Evolutionary conservation across 176 grass and related monocot species (phyloP).

Genomic region (Zizania latifolia): DNA sequence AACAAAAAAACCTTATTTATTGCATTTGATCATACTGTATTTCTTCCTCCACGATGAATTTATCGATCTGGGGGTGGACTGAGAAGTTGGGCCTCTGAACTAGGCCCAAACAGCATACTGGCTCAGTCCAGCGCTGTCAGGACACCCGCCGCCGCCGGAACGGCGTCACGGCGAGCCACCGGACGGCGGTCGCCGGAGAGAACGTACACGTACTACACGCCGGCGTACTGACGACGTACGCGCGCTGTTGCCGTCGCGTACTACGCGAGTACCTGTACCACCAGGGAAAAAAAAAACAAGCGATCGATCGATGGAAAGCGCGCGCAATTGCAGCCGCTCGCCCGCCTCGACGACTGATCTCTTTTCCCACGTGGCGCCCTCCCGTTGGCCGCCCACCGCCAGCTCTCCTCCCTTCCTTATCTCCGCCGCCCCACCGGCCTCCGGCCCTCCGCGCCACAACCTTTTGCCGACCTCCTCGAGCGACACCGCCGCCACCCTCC

Average conservation of each 20-base stretch:
- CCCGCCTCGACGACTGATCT: slow-evolving; percentile 37
- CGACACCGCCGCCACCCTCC: neutral
- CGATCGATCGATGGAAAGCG: no score
- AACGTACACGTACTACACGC: neutral
- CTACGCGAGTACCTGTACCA: neutral
- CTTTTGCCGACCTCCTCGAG: neutral
- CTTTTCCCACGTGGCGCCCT: slow-evolving; percentile 23
- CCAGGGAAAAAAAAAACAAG: neutral
- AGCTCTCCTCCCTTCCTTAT: slow-evolving; percentile 40
- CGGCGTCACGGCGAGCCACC: no score
- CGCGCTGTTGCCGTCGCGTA: neutral
- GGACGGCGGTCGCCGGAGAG: neutral
- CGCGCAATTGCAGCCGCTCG: slow-evolving; percentile 15
- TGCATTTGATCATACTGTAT: no score
- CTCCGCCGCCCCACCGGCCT: neutral
- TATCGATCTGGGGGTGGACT: no score
- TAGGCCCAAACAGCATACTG: no score
- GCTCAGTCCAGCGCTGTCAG: no score
- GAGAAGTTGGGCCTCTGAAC: no score
- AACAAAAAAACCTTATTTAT: no score
- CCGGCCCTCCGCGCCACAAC: neutral
- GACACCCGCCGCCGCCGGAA: neutral
- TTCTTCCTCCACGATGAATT: no score
- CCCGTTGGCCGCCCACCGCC: neutral
- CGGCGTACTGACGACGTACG: neutral